These are phyloP conservation scores for Tricholoma terreum DNA, from an alignment of 768 basidiomycete species.

Conservation along the genomic window DNA sequence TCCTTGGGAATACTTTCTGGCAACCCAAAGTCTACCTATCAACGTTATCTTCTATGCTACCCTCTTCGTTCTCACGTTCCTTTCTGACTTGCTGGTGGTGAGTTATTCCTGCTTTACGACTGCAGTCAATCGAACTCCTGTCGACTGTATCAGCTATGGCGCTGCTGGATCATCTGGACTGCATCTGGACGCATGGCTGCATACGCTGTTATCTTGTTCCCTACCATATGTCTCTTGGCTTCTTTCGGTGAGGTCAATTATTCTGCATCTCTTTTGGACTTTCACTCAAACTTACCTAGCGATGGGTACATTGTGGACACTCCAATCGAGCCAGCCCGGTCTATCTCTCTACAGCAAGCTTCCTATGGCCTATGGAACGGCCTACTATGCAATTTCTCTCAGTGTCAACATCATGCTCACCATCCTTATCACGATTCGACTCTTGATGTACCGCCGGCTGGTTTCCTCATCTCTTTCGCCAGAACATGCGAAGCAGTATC, in stretches of 20 bases:
- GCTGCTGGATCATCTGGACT: slow-evolving; percentile 46
- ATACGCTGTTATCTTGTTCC: slow-evolving; percentile 32
- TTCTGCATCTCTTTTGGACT: neutral
- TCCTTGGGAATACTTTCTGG: slow-evolving; percentile 37
- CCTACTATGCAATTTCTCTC: slow-evolving; percentile 38
- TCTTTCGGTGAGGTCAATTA: slow-evolving; percentile 36
- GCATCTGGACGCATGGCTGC: slow-evolving; percentile 30
- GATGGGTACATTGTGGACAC: slow-evolving; percentile 41
- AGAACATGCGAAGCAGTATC: slow-evolving; percentile 34
- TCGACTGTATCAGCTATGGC: slow-evolving; percentile 35
- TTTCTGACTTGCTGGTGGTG: slow-evolving; percentile 42
- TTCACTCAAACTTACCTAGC: slow-evolving; percentile 18
- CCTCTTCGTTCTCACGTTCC: slow-evolving; percentile 35
- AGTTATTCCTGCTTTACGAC: slow-evolving; percentile 6
- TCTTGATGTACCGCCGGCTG: slow-evolving; percentile 30
- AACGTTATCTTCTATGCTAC: slow-evolving; percentile 37
- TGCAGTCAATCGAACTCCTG: neutral
- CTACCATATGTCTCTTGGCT: slow-evolving; percentile 32
- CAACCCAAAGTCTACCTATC: slow-evolving; percentile 32
- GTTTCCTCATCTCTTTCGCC: slow-evolving; percentile 28
- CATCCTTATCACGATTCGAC: slow-evolving; percentile 34
- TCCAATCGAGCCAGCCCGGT: slow-evolving; percentile 39
- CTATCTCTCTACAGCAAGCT: slow-evolving; percentile 37
- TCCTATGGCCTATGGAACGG: slow-evolving; percentile 33
- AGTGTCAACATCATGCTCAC: slow-evolving; percentile 41